A percentile compares a stretch with the other conserved stretches of the same genome.
These are phyloP conservation scores for Fragaria nilgerrensis DNA, from an alignment of 306 rosid genomes.

Conservation along the genomic window DNA sequence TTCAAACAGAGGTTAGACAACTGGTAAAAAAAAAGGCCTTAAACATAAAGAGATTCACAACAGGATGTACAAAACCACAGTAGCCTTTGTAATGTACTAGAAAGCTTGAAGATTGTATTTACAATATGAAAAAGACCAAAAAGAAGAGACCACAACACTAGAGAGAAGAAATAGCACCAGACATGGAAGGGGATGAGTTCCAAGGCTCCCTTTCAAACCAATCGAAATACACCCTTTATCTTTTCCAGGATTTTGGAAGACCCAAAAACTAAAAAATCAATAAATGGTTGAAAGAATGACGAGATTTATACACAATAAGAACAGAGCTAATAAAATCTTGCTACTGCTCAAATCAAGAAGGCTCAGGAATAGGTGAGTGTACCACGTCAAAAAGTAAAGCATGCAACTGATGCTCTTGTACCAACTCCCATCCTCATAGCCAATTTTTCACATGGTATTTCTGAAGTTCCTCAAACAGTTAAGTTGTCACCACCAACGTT, in stretches of 20 bases:
- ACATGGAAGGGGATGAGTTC: slow-evolving; percentile 7
- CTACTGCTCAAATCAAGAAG: slow-evolving; percentile 36
- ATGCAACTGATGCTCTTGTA: slow-evolving; percentile 29
- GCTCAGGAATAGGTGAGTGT: slow-evolving; percentile 33
- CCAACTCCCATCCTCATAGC: slow-evolving; percentile 29
- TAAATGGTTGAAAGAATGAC: slow-evolving; percentile 21
- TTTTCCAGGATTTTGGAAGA: slow-evolving; percentile 23
- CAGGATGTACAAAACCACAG: neutral
- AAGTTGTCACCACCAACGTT: neutral
- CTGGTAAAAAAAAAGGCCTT: neutral
- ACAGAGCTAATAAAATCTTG: slow-evolving; percentile 33
- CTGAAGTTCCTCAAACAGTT: slow-evolving; percentile 1
- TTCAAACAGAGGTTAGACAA: neutral
- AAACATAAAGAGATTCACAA: neutral
- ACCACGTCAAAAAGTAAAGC: slow-evolving; percentile 19
- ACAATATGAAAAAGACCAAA: slow-evolving; percentile 20
- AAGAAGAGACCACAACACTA: neutral
- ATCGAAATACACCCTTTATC: slow-evolving; percentile 15
- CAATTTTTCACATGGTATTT: slow-evolving; percentile 26
- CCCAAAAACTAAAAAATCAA: slow-evolving; percentile 31
- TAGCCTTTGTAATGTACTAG: slow-evolving; percentile 1
- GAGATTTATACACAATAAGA: slow-evolving; percentile 40
- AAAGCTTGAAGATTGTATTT: slow-evolving; percentile 39
- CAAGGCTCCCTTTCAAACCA: slow-evolving; percentile 42
- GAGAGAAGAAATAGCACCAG: neutral